Evolutionary conservation across 202 grass and related monocot species (phyloP).

Genomic region (Cymbopogon flexuosus): DNA sequence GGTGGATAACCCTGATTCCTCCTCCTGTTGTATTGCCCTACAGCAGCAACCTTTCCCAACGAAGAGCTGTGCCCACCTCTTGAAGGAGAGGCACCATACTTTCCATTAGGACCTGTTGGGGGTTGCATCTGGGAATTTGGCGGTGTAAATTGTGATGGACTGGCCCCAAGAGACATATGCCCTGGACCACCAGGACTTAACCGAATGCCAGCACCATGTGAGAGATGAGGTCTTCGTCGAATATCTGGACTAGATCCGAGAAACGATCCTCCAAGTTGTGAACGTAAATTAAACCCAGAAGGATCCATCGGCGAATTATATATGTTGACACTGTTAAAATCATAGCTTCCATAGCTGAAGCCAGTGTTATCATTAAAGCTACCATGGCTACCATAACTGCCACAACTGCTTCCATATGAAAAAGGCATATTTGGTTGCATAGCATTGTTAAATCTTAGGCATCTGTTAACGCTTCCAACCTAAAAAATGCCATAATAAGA

Average conservation of each 20-base stretch:
- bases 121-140: conserved; percentile 73
- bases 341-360: conserved; percentile 80
- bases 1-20: conserved; percentile 56
- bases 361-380: conserved; percentile 74
- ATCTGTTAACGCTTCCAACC: conserved; percentile 66
- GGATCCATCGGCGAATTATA: conserved; percentile 68
- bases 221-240: conserved; percentile 64
- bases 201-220: conserved; percentile 67
- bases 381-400: conserved; percentile 63
- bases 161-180: conserved; percentile 80
- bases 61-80: conserved; percentile 65
- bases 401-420: conserved; percentile 87
- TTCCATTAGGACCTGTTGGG: conserved; percentile 45
- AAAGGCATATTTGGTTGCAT: conserved; percentile 57
- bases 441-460: conserved; percentile 51
- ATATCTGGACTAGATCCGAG: conserved; percentile 84
- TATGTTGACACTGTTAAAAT: conserved; percentile 49
- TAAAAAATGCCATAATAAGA: conserved; percentile 45
- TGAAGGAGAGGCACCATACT: conserved; percentile 69
- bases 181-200: conserved; percentile 74
- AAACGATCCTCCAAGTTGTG: conserved; percentile 72
- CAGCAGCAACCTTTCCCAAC: conserved; percentile 66
- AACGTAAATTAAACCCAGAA: conserved; percentile 69
- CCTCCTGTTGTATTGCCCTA: conserved; percentile 85
- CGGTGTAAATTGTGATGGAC: conserved; percentile 92